Conservation (phyloP, 2,329 filamentous ascomycete genomes). For the Clonostachys sp. region DNA sequence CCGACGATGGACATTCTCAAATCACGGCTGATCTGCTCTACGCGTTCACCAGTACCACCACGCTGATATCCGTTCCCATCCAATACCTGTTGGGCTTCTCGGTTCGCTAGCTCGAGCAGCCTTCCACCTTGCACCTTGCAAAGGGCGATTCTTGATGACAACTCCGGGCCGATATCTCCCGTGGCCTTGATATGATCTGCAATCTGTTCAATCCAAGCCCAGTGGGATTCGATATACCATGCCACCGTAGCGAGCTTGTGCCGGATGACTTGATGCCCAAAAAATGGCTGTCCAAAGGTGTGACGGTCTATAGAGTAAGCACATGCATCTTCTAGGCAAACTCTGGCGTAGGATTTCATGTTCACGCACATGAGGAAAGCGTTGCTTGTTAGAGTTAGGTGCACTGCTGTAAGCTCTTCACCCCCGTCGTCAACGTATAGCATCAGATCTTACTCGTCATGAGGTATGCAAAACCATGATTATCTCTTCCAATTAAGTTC, state of each 20-base stretch:
- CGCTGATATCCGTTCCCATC: slow-evolving; percentile 78
- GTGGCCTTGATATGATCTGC: slow-evolving; percentile 39
- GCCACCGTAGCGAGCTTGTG: slow-evolving; percentile 69
- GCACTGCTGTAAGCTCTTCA: too few relatives aligned
- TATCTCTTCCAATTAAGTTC: slow-evolving; percentile 74
- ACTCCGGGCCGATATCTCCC: slow-evolving; percentile 12
- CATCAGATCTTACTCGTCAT: slow-evolving; percentile 45
- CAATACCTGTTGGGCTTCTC: slow-evolving; percentile 78
- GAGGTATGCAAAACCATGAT: slow-evolving; percentile 83
- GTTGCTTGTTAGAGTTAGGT: slow-evolving; percentile 76
- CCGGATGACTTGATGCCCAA: slow-evolving; percentile 78
- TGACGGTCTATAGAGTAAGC: slow-evolving; percentile 87
- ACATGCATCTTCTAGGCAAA: slow-evolving; percentile 75
- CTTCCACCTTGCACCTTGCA: slow-evolving; percentile 74
- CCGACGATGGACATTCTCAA: slow-evolving; percentile 80
- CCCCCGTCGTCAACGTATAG: too few relatives aligned
- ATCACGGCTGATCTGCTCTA: slow-evolving; percentile 80
- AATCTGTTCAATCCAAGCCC: slow-evolving; percentile 58
- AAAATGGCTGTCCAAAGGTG: slow-evolving; percentile 77
- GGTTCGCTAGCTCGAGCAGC: slow-evolving; percentile 73
- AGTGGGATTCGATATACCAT: slow-evolving; percentile 54
- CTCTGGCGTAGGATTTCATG: slow-evolving; percentile 60
- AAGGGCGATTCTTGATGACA: slow-evolving; percentile 52
- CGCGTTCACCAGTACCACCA: slow-evolving; percentile 74
- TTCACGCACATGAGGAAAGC: slow-evolving; percentile 69